phyloP scores from a whole-genome alignment of 495 filamentous ascomycete species.

The Thermothielavioides terrestris region DNA sequence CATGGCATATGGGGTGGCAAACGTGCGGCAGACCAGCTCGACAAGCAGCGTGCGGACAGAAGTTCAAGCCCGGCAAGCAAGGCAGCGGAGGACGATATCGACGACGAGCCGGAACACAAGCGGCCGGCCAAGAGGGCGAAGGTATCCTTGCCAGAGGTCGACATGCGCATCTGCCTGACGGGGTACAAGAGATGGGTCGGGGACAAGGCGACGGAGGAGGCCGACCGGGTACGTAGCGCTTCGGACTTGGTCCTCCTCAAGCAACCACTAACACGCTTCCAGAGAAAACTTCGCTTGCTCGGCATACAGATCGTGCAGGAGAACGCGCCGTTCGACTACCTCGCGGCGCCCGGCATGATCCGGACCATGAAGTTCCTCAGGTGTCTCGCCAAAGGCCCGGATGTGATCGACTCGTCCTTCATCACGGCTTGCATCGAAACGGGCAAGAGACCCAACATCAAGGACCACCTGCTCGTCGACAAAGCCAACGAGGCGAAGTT shows the following conservation, averaged over 20 bases:
- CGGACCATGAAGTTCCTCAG: slow-evolving; percentile 89
- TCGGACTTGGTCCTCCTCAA: not conserved
- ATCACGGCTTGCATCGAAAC: slow-evolving; percentile 63
- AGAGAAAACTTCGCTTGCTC: slow-evolving; percentile 75
- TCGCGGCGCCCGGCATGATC: slow-evolving; percentile 78
- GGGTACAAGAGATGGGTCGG: slow-evolving; percentile 69
- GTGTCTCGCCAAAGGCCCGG: slow-evolving; percentile 68
- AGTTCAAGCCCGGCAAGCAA: slow-evolving; percentile 24
- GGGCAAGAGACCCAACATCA: slow-evolving; percentile 44
- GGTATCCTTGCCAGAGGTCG: slow-evolving; percentile 47
- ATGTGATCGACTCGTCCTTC: slow-evolving; percentile 67
- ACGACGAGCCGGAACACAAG: slow-evolving; percentile 38
- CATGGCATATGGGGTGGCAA: slow-evolving; percentile 67
- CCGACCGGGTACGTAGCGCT: slow-evolving; percentile 64
- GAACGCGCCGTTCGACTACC: slow-evolving; percentile 64
- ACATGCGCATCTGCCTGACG: slow-evolving; percentile 67
- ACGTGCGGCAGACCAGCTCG: slow-evolving; percentile 48
- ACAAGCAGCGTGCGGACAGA: slow-evolving; percentile 35
- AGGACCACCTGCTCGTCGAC: slow-evolving; percentile 61
- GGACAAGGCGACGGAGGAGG: slow-evolving; percentile 59
- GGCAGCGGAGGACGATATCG: slow-evolving; percentile 41
- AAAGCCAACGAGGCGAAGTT: slow-evolving; percentile 59
- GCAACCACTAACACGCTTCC: slow-evolving; percentile 18
- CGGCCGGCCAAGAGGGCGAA: slow-evolving; percentile 54
- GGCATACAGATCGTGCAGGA: slow-evolving; percentile 76